These are phyloP conservation scores for Cerioporus squamosus DNA, from an alignment of 1,284 basidiomycete species.

Conservation along the genomic window DNA sequence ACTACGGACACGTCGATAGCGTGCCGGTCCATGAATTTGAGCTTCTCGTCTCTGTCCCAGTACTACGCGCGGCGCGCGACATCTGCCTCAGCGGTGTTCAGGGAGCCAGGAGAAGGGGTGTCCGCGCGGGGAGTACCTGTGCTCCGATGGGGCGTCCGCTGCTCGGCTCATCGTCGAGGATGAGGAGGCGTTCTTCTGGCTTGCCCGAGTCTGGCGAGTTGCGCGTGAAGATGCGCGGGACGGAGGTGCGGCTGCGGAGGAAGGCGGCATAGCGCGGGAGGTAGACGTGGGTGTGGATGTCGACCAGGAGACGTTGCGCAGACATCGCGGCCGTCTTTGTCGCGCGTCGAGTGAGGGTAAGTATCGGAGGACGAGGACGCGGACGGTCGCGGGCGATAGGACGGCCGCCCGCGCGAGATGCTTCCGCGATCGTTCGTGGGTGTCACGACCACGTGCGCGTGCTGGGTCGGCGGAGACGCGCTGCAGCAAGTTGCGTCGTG, in stretches of 20 bases:
- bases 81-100: slow-evolving; percentile 24
- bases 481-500: background rate
- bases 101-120: slow-evolving; percentile 2
- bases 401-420: background rate
- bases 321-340: slow-evolving; percentile 18
- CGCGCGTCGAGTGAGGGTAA: background rate
- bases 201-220: slow-evolving; percentile 41
- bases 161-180: slow-evolving; percentile 77
- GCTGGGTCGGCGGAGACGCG: background rate
- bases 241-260: slow-evolving; percentile 60
- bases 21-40: slow-evolving; percentile 79
- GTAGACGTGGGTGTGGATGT: slow-evolving; percentile 85
- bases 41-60: slow-evolving; percentile 79
- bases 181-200: slow-evolving; percentile 69
- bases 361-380: background rate
- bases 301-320: slow-evolving; percentile 56
- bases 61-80: slow-evolving; percentile 49
- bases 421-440: slow-evolving; percentile 5
- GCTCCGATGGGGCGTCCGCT: slow-evolving; percentile 71
- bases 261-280: slow-evolving; percentile 73
- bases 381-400: background rate
- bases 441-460: slow-evolving; percentile 19
- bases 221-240: slow-evolving; percentile 71
- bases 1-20: slow-evolving; percentile 74
- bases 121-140: slow-evolving; percentile 43